Evolutionary conservation across 2,329 filamentous ascomycete genomes (phyloP).

Genomic region (Alternaria triticina): DNA sequence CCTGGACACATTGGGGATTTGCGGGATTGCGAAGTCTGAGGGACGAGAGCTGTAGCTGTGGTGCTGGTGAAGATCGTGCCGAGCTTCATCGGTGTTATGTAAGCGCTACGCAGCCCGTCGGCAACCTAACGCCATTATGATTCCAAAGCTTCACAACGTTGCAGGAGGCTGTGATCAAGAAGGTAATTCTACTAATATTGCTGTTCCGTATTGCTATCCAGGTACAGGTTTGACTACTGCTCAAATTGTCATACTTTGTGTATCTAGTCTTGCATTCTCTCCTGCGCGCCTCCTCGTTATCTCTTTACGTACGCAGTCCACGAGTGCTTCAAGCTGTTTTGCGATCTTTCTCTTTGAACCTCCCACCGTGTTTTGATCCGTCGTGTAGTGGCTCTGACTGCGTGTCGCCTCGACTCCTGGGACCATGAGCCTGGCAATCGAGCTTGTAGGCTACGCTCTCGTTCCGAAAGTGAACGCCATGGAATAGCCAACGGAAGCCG

Average conservation of each 20-base stretch:
- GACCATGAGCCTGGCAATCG: neutral
- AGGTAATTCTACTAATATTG: neutral
- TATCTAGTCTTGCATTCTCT: neutral
- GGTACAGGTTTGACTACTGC: neutral
- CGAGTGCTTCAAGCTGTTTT: neutral
- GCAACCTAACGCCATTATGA: neutral
- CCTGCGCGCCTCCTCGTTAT: neutral
- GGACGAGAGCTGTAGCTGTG: neutral
- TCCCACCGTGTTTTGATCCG: neutral
- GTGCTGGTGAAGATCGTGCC: neutral
- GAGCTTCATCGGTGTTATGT: neutral
- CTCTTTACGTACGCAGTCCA: neutral
- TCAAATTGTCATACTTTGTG: neutral
- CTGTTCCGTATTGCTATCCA: neutral
- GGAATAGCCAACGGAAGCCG: slow-evolving; percentile 80
- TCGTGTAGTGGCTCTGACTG: neutral
- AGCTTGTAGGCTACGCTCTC: slow-evolving; percentile 50
- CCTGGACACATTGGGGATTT: neutral
- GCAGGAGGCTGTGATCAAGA: neutral
- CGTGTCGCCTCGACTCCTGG: neutral
- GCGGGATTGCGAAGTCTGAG: neutral
- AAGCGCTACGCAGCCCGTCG: neutral
- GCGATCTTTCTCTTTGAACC: neutral
- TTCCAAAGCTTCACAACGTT: neutral
- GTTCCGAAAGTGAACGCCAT: slow-evolving; percentile 68